phyloP scores from a whole-genome alignment of 257 asterid species.

The Orobanche coerulescens region DNA sequence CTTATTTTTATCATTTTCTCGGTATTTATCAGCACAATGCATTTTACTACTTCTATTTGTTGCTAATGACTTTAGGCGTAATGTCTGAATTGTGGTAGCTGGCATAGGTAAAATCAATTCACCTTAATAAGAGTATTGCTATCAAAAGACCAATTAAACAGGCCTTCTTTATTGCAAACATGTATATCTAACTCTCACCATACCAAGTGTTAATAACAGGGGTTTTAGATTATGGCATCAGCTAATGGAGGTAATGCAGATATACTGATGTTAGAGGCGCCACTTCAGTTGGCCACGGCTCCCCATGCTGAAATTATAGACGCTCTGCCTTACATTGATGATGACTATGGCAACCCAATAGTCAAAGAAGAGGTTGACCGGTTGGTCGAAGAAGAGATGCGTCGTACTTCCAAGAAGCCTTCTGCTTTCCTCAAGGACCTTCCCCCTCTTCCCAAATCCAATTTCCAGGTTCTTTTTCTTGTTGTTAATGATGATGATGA shows the following conservation, averaged over 20 bases:
- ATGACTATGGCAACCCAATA: conserved; percentile 71
- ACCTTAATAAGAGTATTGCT: background rate
- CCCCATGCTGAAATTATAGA: conserved; percentile 59
- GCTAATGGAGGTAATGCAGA: conserved; percentile 36
- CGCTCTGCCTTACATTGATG: conserved; percentile 93
- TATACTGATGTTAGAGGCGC: conserved; percentile 85
- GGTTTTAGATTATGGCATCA: conserved; percentile 24
- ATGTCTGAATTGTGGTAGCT: background rate
- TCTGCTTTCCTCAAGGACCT: conserved; percentile 90
- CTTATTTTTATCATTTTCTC: too few species aligned
- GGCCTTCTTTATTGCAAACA: background rate
- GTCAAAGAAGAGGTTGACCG: conserved; percentile 86
- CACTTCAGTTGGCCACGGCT: conserved; percentile 45
- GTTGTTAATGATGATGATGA: too few species aligned
- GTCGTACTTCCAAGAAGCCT: conserved; percentile 77
- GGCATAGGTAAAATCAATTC: background rate
- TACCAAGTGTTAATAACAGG: background rate
- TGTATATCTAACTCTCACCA: background rate
- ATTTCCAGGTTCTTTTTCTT: conserved; percentile 72
- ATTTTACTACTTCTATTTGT: background rate
- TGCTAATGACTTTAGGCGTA: background rate
- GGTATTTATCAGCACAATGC: too few species aligned
- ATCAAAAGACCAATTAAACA: background rate
- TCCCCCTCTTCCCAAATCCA: conserved; percentile 61
- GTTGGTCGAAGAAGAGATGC: conserved; percentile 91